Conservation (phyloP, 371 early-diverging fungal species). For the Mortierella sp. region DNA sequence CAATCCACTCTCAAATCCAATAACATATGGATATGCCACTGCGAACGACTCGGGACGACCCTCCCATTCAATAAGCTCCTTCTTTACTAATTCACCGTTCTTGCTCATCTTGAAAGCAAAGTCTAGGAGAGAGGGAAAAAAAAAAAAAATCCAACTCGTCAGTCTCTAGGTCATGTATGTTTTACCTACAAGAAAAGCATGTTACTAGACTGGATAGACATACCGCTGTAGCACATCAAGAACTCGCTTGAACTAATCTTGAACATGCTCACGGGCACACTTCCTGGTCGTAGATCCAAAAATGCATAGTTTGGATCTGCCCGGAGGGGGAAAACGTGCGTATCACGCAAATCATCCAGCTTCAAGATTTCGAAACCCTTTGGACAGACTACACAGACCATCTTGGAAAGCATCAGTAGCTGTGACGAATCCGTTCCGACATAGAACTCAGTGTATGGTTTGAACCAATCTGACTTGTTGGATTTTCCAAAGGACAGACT, state of each 20-base stretch:
- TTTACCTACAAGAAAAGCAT: not conserved
- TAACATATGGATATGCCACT: slow-evolving; percentile 75
- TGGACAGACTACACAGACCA: slow-evolving; percentile 87
- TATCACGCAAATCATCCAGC: slow-evolving; percentile 78
- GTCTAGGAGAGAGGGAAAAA: slow-evolving; percentile 17
- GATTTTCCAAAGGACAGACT: slow-evolving; percentile 48
- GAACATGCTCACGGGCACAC: slow-evolving; percentile 87
- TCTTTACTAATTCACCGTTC: slow-evolving; percentile 42
- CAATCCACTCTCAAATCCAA: slow-evolving; percentile 89
- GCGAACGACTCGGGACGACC: slow-evolving; percentile 53
- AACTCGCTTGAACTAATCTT: slow-evolving; percentile 80
- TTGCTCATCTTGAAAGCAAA: slow-evolving; percentile 56
- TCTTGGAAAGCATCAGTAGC: slow-evolving; percentile 85
- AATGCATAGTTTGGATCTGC: slow-evolving; percentile 81
- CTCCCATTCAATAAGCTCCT: slow-evolving; percentile 51
- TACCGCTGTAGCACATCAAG: slow-evolving; percentile 90
- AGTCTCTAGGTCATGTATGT: not conserved
- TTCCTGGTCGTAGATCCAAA: slow-evolving; percentile 74
- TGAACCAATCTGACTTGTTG: slow-evolving; percentile 53
- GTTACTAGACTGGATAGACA: slow-evolving; percentile 3
- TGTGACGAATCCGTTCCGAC: slow-evolving; percentile 87
- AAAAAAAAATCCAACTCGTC: not conserved
- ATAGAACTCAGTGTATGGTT: slow-evolving; percentile 71
- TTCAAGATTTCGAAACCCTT: slow-evolving; percentile 95
- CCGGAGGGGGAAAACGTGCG: slow-evolving; percentile 63